Evolutionary conservation across 1,284 basidiomycete genomes (phyloP).

Genomic region (Tilletiaria anomala): DNA sequence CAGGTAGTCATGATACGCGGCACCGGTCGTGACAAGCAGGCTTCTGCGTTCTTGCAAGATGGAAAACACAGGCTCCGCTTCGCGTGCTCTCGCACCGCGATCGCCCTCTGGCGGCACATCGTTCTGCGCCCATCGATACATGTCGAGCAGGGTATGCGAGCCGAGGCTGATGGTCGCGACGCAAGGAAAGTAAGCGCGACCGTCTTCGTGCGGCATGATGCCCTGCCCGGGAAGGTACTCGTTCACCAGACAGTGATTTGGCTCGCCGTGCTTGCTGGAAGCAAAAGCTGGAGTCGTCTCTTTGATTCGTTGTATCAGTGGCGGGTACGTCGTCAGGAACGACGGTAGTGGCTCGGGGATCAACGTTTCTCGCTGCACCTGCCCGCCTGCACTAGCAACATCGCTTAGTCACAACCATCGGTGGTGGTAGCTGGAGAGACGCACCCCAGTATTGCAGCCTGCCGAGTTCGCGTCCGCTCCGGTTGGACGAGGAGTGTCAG

Average conservation of each 20-base stretch:
- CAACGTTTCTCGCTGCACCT: conserved; percentile 50
- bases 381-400: no score
- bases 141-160: conserved; percentile 67
- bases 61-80: conserved; percentile 24
- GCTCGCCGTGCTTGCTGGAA: conserved; percentile 50
- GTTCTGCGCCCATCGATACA: conserved; percentile 56
- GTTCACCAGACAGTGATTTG: conserved; percentile 61
- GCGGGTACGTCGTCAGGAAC: conserved; percentile 51
- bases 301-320: conserved; percentile 55
- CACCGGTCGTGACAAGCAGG: conserved; percentile 27
- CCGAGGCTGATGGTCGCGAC: conserved; percentile 80
- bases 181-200: conserved; percentile 68
- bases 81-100: conserved; percentile 41
- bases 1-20: conserved; percentile 25
- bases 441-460: conserved; percentile 30
- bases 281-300: conserved; percentile 51
- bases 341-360: conserved; percentile 49
- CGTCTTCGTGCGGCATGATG: conserved; percentile 79
- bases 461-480: conserved; percentile 2
- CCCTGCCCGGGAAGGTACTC: conserved; percentile 72
- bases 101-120: conserved; percentile 5
- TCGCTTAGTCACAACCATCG: no score
- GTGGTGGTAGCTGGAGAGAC: no score
- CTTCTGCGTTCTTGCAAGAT: conserved; percentile 33
- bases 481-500: not conserved